Conservation (phyloP, 768 basidiomycete genomes). For the Boletus tomentosulus region DNA sequence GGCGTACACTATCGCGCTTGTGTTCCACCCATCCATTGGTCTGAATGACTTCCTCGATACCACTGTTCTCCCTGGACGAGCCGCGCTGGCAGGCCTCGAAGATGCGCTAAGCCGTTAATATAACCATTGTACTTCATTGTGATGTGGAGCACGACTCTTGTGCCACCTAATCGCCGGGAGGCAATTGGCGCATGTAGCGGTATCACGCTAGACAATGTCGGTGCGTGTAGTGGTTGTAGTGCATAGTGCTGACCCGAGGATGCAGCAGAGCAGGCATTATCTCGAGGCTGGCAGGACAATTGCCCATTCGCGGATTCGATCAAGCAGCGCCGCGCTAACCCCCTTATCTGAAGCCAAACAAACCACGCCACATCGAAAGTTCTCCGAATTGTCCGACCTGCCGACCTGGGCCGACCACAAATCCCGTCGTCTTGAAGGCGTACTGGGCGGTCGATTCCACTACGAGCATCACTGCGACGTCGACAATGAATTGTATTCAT, state of each 20-base stretch:
- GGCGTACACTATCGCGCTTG: slow-evolving; percentile 8
- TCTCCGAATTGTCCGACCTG: slow-evolving; percentile 11
- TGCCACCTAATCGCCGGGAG: slow-evolving; percentile 23
- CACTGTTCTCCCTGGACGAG: not conserved
- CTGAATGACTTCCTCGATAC: slow-evolving; percentile 2
- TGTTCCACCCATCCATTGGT: not conserved
- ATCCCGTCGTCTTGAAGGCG: slow-evolving; percentile 10
- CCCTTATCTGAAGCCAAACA: slow-evolving; percentile 32
- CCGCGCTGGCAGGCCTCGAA: slow-evolving; percentile 5
- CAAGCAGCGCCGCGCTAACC: slow-evolving; percentile 20
- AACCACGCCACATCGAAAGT: slow-evolving; percentile 20
- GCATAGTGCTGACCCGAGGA: slow-evolving; percentile 2
- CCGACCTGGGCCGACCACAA: not conserved
- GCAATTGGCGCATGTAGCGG: not conserved
- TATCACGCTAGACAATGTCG: not conserved
- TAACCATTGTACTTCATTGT: slow-evolving; percentile 16
- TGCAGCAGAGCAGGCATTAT: slow-evolving; percentile 2
- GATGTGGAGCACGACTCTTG: slow-evolving; percentile 12
- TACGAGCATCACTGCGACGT: slow-evolving; percentile 18
- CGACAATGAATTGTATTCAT: slow-evolving; percentile 23
- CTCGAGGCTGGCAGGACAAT: not conserved
- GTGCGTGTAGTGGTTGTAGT: slow-evolving; percentile 10
- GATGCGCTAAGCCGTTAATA: slow-evolving; percentile 19
- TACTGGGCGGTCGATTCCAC: slow-evolving; percentile 10
- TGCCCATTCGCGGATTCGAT: slow-evolving; percentile 15